Conservation (phyloP, 202 grass and related monocot species). For the Zizania palustris region DNA sequence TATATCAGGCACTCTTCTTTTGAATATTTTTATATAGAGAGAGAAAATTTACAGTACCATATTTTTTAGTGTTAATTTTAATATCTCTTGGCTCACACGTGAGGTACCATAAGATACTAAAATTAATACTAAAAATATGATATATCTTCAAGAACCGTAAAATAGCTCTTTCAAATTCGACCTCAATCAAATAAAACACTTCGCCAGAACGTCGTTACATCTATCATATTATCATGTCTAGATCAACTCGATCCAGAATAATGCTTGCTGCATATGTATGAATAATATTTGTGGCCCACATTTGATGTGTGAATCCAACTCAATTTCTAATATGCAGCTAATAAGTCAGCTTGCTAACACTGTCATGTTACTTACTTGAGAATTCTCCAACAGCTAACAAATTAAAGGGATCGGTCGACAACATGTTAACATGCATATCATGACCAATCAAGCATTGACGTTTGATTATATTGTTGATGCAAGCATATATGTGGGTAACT, state of each 20-base stretch:
- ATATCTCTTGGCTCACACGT: no score
- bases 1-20: no score
- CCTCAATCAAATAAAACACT: slow-evolving; percentile 6
- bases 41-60: no score
- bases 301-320: not conserved
- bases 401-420: not conserved
- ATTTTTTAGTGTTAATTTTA: no score
- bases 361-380: not conserved
- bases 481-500: not conserved
- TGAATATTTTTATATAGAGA: no score
- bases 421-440: slow-evolving; percentile 19
- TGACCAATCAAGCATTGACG: not conserved
- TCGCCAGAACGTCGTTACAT: not conserved
- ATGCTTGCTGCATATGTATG: not conserved
- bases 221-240: not conserved
- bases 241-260: not conserved
- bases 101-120: no score
- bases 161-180: no score
- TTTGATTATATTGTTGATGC: not conserved
- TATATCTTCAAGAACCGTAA: no score
- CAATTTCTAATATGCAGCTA: not conserved
- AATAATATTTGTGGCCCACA: not conserved
- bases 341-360: not conserved
- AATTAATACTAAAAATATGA: no score
- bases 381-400: not conserved